phyloP scores from a whole-genome alignment of 257 asterid species.

The Coffea eugenioides region DNA sequence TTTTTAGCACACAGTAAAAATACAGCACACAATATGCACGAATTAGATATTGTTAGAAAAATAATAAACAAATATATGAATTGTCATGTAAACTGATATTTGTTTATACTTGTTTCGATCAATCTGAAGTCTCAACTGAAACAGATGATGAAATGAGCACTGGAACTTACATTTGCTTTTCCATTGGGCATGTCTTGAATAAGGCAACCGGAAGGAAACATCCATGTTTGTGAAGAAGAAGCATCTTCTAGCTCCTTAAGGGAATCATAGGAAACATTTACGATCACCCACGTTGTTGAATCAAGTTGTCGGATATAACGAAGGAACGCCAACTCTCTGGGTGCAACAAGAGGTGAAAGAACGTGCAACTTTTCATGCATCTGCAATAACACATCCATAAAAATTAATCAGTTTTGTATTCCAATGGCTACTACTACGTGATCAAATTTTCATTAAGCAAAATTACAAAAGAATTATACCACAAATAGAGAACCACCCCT shows the following conservation, averaged over 20 bases:
- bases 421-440: background rate
- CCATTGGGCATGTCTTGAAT: conserved; percentile 59
- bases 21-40: too few species aligned
- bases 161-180: conserved; percentile 45
- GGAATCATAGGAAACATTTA: conserved; percentile 53
- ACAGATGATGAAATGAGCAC: background rate
- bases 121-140: background rate
- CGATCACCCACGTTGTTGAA: conserved; percentile 54
- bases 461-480: conserved; percentile 28
- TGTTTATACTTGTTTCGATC: too few species aligned
- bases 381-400: conserved; percentile 26
- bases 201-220: conserved; percentile 71
- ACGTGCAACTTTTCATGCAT: conserved; percentile 63
- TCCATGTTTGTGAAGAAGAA: conserved; percentile 49
- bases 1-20: background rate
- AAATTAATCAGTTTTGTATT: background rate
- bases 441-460: background rate
- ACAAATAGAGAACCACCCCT: conserved; percentile 45
- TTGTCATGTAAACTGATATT: background rate
- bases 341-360: conserved; percentile 70
- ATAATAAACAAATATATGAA: background rate
- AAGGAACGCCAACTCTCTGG: conserved; percentile 60
- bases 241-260: conserved; percentile 38
- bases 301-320: conserved; percentile 55
- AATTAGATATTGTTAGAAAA: background rate